A percentile compares a stretch with the other conserved stretches of the same genome.
Evolutionary conservation across 345 rosid genomes (phyloP).

Genomic region (Geranium brycei): DNA sequence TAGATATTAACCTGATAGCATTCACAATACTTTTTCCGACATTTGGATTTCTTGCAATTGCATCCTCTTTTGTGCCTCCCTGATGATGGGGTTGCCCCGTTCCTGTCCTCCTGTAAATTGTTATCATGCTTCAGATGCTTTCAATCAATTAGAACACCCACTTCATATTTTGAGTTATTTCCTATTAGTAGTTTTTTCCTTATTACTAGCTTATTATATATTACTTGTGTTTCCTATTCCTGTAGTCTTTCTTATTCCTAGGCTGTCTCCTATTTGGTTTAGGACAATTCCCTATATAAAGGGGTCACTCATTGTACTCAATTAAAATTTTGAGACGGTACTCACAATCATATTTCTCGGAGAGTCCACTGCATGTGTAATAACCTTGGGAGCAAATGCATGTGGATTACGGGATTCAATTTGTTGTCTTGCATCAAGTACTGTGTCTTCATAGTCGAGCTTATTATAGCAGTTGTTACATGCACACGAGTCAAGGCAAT

Average conservation of each 20-base stretch:
- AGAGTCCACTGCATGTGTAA: conserved; percentile 2
- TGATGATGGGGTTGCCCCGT: conserved; percentile 21
- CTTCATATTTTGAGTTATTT: no score
- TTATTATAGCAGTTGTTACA: conserved; percentile 63
- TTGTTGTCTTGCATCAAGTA: conserved; percentile 37
- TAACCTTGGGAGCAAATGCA: conserved; percentile 80
- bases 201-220: no score
- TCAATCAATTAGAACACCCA: background rate
- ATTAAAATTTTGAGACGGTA: background rate
- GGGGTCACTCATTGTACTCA: no score
- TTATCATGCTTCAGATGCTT: background rate
- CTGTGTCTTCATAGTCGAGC: conserved; percentile 39
- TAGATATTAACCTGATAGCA: conserved; percentile 46
- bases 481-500: conserved; percentile 56
- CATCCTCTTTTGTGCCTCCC: conserved; percentile 78
- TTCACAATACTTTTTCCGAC: conserved; percentile 71
- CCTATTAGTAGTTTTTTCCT: no score
- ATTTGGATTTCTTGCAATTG: conserved; percentile 65
- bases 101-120: conserved; percentile 31
- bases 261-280: no score
- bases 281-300: no score
- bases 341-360: background rate
- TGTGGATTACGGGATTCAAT: conserved; percentile 64
- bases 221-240: no score
- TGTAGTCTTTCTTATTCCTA: no score